phyloP scores from a whole-genome alignment of 2,329 filamentous ascomycete genomes.

The Alternaria postmessia region DNA sequence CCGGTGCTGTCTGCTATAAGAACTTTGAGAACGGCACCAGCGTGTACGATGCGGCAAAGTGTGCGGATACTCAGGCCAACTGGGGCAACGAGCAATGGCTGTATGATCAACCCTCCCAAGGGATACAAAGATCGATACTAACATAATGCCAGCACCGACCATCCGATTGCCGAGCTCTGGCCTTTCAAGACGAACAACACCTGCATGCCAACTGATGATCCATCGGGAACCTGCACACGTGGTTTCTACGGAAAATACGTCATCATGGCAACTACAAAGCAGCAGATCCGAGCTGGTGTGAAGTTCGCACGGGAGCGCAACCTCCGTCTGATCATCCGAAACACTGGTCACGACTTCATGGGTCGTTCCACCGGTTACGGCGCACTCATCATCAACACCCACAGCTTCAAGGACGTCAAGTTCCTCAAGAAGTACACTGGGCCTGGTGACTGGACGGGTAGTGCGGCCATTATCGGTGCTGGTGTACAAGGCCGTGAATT shows the following conservation, averaged over 20 bases:
- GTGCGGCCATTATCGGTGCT: constrained; percentile 43
- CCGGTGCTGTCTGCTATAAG: constrained; percentile 42
- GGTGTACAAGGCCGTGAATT: constrained; percentile 47
- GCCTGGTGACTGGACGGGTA: constrained; percentile 44
- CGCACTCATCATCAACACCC: constrained; percentile 48
- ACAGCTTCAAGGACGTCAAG: constrained; percentile 46
- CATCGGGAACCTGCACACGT: constrained; percentile 37
- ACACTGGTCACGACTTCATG: constrained; percentile 50
- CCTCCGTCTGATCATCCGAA: constrained; percentile 44
- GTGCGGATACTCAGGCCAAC: constrained; percentile 36
- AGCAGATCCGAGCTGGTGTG: constrained; percentile 46
- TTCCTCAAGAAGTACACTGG: constrained; percentile 43
- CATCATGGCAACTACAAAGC: constrained; percentile 43
- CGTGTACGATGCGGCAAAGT: constrained; percentile 37
- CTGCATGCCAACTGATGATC: constrained; percentile 38
- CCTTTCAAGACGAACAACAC: constrained; percentile 47
- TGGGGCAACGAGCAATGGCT: constrained; percentile 43
- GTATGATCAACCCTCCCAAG: constrained; percentile 26
- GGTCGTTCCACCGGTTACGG: constrained; percentile 47
- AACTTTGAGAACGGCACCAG: constrained; percentile 31
- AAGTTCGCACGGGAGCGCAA: constrained; percentile 45
- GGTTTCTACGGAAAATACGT: constrained; percentile 47
- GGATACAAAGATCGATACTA: neutral
- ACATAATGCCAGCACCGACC: constrained; percentile 34
- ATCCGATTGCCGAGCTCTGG: constrained; percentile 45